phyloP scores from a whole-genome alignment of 2,329 filamentous ascomycete genomes.

The Fusarium subglutinans region DNA sequence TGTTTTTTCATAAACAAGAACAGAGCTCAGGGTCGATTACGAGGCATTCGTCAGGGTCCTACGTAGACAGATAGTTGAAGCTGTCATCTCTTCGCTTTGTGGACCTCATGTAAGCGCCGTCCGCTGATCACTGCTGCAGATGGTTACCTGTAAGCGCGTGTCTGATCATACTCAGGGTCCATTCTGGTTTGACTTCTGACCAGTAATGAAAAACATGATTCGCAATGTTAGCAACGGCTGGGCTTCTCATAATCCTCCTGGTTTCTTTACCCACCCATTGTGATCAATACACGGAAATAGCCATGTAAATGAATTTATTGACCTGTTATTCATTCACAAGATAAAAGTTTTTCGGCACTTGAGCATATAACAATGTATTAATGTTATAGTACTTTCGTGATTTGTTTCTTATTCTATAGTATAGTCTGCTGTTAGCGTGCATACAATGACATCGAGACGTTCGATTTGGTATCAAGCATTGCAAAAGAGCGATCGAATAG shows the following conservation, averaged over 20 bases:
- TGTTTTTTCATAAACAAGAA: background rate
- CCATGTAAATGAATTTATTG: background rate
- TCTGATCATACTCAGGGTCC: background rate
- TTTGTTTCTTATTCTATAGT: background rate
- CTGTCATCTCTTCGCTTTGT: background rate
- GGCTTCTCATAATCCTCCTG: background rate
- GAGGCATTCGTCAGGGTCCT: background rate
- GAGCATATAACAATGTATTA: no score
- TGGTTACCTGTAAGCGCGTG: background rate
- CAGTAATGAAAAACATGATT: background rate
- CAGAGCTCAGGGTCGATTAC: background rate
- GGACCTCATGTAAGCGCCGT: background rate
- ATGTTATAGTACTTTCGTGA: background rate
- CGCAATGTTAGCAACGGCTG: background rate
- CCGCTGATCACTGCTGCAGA: background rate
- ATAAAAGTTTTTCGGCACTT: background rate
- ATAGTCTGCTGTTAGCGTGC: background rate
- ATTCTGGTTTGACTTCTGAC: background rate
- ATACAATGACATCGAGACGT: background rate
- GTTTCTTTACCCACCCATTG: background rate
- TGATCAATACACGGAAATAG: background rate
- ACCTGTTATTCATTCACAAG: background rate
- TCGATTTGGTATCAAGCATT: no score
- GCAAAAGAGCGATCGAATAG: background rate
- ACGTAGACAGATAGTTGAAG: background rate